phyloP scores from a whole-genome alignment of 148 eudicot species.

The Arctostaphylos glauca region DNA sequence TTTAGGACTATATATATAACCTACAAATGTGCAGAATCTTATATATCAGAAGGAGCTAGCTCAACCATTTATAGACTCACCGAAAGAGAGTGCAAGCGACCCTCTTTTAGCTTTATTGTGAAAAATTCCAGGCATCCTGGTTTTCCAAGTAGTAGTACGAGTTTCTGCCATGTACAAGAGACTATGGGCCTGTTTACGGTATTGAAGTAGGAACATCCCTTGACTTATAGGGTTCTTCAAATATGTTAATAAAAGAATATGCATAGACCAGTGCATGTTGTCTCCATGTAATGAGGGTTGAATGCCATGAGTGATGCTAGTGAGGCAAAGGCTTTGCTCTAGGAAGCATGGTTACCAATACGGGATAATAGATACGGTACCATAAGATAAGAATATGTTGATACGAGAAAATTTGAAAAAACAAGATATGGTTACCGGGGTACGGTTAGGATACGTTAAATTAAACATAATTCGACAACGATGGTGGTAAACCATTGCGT shows the following conservation, averaged over 20 bases:
- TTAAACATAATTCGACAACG: too few species aligned
- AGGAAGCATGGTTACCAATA: too few species aligned
- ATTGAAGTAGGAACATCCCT: not conserved
- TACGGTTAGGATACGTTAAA: too few species aligned
- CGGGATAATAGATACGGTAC: too few species aligned
- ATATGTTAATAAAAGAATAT: not conserved
- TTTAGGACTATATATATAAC: not conserved
- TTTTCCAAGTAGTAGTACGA: not conserved
- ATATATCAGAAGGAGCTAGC: not conserved
- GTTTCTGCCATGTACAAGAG: slow-evolving; percentile 4
- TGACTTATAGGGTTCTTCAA: not conserved
- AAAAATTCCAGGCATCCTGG: not conserved
- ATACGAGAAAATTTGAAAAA: too few species aligned
- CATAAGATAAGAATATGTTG: too few species aligned
- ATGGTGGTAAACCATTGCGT: too few species aligned
- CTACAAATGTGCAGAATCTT: not conserved
- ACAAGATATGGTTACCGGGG: too few species aligned
- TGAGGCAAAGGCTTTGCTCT: not conserved
- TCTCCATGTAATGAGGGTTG: not conserved
- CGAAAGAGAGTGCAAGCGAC: not conserved
- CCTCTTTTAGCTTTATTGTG: not conserved
- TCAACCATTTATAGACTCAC: not conserved
- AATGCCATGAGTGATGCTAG: not conserved
- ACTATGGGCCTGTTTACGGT: not conserved
- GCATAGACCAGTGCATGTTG: not conserved